Evolutionary conservation across 106 monocot genomes (phyloP).

Genomic region (Dendrobium officinale): DNA sequence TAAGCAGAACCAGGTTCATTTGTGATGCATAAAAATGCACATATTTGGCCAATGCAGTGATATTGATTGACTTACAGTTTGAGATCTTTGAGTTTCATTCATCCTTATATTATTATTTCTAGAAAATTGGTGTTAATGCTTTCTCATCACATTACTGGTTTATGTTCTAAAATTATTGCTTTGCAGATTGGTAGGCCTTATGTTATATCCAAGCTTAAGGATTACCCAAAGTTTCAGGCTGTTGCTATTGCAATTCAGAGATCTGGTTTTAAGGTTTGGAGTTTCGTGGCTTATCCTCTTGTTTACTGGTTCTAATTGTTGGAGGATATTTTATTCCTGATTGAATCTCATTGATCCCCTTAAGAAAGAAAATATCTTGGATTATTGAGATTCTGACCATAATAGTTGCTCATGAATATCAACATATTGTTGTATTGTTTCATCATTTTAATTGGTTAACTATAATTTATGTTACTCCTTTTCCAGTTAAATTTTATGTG

Average conservation of each 20-base stretch:
- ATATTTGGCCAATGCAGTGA: not conserved
- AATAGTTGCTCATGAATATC: not conserved
- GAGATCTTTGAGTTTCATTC: not conserved
- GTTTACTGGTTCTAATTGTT: not conserved
- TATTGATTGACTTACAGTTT: not conserved
- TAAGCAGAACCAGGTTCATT: not conserved
- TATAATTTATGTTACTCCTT: not conserved
- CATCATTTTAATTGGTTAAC: not conserved
- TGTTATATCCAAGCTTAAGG: constrained; percentile 87
- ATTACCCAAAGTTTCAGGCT: constrained; percentile 98
- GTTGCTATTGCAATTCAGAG: constrained; percentile 98
- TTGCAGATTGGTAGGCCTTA: constrained; percentile 87
- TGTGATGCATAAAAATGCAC: not conserved
- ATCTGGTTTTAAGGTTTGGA: constrained; percentile 91
- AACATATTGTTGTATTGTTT: not conserved
- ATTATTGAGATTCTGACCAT: not conserved
- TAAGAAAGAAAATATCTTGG: not conserved
- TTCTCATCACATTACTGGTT: not conserved
- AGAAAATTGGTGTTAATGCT: not conserved
- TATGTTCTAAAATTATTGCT: constrained; percentile 2
- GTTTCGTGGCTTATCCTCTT: not conserved
- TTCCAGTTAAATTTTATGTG: not conserved
- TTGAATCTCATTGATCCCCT: not conserved
- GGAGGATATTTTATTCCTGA: not conserved
- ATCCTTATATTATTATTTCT: not conserved